Evolutionary conservation across 208 protist species (phyloP), one percentile per base, ranked within the genome.

Genomic region (Endotrypanum monterogeii): DNA sequence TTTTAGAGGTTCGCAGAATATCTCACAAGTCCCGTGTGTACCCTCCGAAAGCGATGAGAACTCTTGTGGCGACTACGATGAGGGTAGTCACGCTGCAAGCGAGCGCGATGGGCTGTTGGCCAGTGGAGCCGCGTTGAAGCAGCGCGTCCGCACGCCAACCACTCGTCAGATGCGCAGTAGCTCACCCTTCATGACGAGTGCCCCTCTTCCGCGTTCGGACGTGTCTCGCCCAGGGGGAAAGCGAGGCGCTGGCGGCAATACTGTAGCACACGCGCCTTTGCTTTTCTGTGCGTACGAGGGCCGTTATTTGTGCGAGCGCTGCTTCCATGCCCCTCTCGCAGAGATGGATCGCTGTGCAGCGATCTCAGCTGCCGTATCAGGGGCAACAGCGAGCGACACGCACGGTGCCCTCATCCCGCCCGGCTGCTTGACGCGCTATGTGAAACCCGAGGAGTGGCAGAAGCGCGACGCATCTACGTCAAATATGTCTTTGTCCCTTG

Each of bases 271-370:
- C 32, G 44, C 62, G 3, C 12, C 58, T 7, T 60, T 71, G 8
- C 44, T 58, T 8, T 80, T 74, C 69, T 80, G 76, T 32, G 66
- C 66, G 11, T 80, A 66, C 7, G 69, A 80, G 30, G 76, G 76
- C 2, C 52, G 37, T 6, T 80, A 72, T n/a, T 23, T 80, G 28
- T 80, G 76, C 76, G 6, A 20, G 14, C 16, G 44, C n/a, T 80
- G 76, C 63, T 79, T 73, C 52, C 8, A 54, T 39, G 12, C 46
- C 14, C 16, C 57, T 39, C 58, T 63, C n/a, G 18, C 50, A 30
- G 66, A n/a, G 56, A 28, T 37, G 37, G n/a, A 28, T 35, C 57
- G 18, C 57, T 18, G 57, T 20, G 18, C 57, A 35, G 65, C 48
- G 30, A 56, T n/a, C 30, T 57, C 18, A 20, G 8, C 44, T 32